Percentiles rank a stretch among this genome's conserved stretches.
Conservation (phyloP, 192 early-diverging fungal species). For the Blastocladiella britannica region DNA sequence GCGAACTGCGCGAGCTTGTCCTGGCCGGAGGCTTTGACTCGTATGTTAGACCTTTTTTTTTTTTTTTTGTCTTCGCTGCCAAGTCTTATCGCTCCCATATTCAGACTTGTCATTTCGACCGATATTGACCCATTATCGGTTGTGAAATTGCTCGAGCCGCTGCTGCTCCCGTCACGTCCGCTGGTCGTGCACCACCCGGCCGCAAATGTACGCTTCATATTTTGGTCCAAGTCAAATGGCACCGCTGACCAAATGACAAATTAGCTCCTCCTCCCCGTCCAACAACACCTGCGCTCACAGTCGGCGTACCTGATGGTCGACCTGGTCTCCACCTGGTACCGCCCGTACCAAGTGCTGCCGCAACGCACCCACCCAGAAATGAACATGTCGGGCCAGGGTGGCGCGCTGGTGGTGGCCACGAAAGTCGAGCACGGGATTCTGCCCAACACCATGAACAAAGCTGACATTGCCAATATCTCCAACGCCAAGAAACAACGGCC, state of each 20-base stretch:
- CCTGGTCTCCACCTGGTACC: neutral
- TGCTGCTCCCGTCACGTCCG: constrained; percentile 60
- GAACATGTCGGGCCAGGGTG: constrained; percentile 52
- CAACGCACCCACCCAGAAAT: constrained; percentile 61
- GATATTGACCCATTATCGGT: constrained; percentile 53
- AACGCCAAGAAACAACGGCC: too few species aligned
- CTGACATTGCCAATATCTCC: too few species aligned
- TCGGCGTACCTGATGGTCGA: constrained; percentile 20
- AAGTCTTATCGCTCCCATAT: constrained; percentile 4
- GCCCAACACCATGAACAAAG: too few species aligned
- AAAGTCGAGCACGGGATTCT: neutral
- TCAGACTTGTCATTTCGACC: constrained; percentile 55
- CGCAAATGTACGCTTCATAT: constrained; percentile 13
- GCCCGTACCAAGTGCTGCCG: constrained; percentile 30
- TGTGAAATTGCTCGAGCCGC: constrained; percentile 43
- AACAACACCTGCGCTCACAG: constrained; percentile 75
- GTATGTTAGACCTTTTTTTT: constrained; percentile 7
- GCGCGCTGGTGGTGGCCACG: constrained; percentile 42
- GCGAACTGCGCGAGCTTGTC: constrained; percentile 26
- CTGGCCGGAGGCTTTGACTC: constrained; percentile 43
- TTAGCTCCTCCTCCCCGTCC: constrained; percentile 48
- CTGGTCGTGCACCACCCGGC: constrained; percentile 61
- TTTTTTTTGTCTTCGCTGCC: neutral
- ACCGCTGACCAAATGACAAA: constrained; percentile 43
- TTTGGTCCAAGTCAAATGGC: constrained; percentile 25